Evolutionary conservation across 164 flowering plant species (phyloP).

Genomic region (Kingdonia uniflora): DNA sequence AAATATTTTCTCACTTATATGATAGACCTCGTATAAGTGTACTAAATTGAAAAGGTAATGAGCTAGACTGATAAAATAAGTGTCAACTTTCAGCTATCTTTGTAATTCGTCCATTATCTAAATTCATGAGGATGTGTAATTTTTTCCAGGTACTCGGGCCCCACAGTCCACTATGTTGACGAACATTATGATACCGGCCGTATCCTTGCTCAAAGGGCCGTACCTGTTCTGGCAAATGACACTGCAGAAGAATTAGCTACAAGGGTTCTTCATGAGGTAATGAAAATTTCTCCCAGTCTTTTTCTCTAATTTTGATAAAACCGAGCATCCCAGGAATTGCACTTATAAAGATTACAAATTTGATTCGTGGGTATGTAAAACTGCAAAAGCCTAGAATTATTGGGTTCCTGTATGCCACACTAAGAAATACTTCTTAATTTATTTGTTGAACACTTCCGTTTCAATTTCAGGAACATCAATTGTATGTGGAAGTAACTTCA

Average conservation of each 20-base stretch:
- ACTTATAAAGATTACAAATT: too few relatives aligned
- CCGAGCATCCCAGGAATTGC: too few relatives aligned
- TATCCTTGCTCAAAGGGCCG: constrained; percentile 81
- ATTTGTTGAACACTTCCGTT: too few relatives aligned
- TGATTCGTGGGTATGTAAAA: too few relatives aligned
- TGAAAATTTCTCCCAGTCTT: neutral
- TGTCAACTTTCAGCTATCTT: neutral
- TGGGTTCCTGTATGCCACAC: too few relatives aligned
- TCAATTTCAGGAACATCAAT: constrained; percentile 50
- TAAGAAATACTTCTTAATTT: too few relatives aligned
- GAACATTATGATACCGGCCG: constrained; percentile 87
- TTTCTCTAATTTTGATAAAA: too few relatives aligned
- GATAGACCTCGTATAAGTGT: too few relatives aligned
- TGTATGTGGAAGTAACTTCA: constrained; percentile 60
- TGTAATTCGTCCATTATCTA: neutral
- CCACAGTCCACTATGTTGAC: constrained; percentile 87
- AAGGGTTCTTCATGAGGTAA: constrained; percentile 77
- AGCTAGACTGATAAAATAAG: too few relatives aligned
- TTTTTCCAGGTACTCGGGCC: constrained; percentile 62
- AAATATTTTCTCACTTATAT: too few relatives aligned
- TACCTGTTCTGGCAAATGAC: constrained; percentile 68
- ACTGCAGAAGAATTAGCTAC: constrained; percentile 74
- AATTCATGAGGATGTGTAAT: neutral
- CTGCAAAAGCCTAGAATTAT: too few relatives aligned
- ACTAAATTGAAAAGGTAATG: too few relatives aligned